A percentile compares a stretch with the other conserved stretches of the same genome.
phyloP scores from a whole-genome alignment of 768 basidiomycete genomes.

The Trametes villosa region DNA sequence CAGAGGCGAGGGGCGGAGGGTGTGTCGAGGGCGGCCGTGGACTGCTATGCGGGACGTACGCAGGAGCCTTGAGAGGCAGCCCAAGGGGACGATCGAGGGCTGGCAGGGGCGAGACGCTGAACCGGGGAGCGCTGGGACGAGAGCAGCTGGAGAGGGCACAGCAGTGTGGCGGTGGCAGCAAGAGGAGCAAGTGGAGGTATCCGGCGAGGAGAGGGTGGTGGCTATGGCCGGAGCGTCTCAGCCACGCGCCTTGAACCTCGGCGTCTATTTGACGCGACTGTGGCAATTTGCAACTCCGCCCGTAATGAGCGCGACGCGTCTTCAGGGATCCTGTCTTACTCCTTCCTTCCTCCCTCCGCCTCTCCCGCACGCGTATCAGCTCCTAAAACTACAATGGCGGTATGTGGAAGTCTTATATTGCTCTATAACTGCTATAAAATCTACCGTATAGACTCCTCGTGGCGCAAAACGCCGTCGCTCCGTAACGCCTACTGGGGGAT shows the following conservation, averaged over 20 bases:
- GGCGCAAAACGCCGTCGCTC: constrained; percentile 61
- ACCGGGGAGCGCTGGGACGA: no score
- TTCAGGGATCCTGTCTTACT: constrained; percentile 15
- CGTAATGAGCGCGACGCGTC: constrained; percentile 29
- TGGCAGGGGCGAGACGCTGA: no score
- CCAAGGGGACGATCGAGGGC: no score
- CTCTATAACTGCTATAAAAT: no score
- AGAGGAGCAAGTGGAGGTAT: background rate
- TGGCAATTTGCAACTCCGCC: constrained; percentile 27
- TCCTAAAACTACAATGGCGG: background rate
- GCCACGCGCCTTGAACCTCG: constrained; percentile 9
- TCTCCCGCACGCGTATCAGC: background rate
- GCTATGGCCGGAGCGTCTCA: no score
- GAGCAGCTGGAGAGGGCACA: no score
- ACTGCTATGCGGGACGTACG: no score
- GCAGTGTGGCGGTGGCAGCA: background rate
- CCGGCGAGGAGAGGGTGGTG: background rate
- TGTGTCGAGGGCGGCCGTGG: no score
- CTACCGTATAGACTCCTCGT: constrained; percentile 49
- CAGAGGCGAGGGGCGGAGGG: no score
- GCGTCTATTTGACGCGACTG: constrained; percentile 24
- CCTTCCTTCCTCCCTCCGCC: background rate
- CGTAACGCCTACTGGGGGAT: constrained; percentile 56
- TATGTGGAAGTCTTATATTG: no score
- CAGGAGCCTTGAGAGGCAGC: no score